Conservation (phyloP, 148 eudicot species). For the Chenopodium quinoa region DNA sequence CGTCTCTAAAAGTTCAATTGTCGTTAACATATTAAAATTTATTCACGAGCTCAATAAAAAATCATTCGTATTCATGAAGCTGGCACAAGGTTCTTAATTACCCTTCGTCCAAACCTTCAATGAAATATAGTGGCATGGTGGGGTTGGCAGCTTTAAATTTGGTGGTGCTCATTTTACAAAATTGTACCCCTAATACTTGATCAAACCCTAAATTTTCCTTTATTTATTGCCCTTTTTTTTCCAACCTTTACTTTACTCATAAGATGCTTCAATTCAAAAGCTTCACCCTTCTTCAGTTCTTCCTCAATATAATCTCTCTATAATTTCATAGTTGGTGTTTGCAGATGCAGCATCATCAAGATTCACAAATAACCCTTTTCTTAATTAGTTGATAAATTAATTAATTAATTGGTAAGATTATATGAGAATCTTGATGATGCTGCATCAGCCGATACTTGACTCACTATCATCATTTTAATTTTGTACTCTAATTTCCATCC, state of each 20-base stretch:
- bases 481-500: no score
- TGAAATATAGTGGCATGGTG: not conserved
- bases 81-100: no score
- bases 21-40: no score
- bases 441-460: slow-evolving; percentile 34
- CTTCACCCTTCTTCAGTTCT: not conserved
- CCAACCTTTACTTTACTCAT: not conserved
- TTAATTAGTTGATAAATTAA: not conserved
- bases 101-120: no score
- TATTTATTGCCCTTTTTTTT: not conserved
- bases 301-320: no score
- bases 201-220: slow-evolving; percentile 1
- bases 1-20: no score
- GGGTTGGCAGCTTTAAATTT: not conserved
- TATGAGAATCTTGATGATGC: slow-evolving; percentile 61
- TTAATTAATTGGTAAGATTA: not conserved
- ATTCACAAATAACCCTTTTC: slow-evolving; percentile 35
- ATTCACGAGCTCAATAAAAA: no score
- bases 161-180: slow-evolving; percentile 1
- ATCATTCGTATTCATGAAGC: no score
- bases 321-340: slow-evolving; percentile 10
- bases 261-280: slow-evolving; percentile 7
- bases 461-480: no score
- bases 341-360: slow-evolving; percentile 68
- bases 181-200: not conserved